phyloP scores from a whole-genome alignment of 2,329 filamentous ascomycete genomes.

The Domatiomyces globalis region DNA sequence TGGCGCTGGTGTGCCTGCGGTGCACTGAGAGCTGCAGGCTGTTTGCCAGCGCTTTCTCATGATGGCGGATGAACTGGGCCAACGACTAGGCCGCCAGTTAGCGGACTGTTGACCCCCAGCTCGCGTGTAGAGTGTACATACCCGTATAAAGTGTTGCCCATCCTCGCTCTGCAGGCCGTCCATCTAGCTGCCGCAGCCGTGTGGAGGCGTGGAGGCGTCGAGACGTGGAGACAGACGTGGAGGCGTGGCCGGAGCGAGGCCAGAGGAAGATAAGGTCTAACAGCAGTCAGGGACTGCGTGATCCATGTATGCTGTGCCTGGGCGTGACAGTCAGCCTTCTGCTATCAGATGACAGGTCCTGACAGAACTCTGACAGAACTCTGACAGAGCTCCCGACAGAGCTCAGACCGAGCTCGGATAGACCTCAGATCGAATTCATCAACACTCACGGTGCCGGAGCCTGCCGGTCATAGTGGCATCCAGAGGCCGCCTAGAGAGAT shows the following conservation, averaged over 20 bases:
- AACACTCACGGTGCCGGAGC: neutral
- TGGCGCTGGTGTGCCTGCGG: conserved; percentile 41
- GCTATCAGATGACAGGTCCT: neutral
- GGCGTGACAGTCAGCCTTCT: neutral
- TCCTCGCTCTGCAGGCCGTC: conserved; percentile 37
- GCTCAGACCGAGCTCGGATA: too few species aligned
- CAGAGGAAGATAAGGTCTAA: neutral
- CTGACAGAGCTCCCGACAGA: too few species aligned
- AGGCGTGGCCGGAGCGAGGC: too few species aligned
- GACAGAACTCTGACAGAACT: too few species aligned
- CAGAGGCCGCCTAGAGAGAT: neutral
- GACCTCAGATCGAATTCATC: too few species aligned
- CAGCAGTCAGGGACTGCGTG: neutral
- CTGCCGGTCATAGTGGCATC: neutral
- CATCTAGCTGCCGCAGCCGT: conserved; percentile 20
- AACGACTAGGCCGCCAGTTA: conserved; percentile 51
- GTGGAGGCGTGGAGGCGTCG: neutral
- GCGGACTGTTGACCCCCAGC: too few species aligned
- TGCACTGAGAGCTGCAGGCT: conserved; percentile 61
- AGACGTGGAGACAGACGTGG: too few species aligned
- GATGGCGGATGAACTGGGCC: conserved; percentile 86
- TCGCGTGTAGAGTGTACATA: conserved; percentile 20
- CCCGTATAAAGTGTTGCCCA: conserved; percentile 37
- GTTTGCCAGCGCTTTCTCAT: conserved; percentile 95
- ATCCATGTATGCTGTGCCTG: neutral